Conservation (phyloP, 176 grass and related monocot genomes). For the Musa troglodytarum region DNA sequence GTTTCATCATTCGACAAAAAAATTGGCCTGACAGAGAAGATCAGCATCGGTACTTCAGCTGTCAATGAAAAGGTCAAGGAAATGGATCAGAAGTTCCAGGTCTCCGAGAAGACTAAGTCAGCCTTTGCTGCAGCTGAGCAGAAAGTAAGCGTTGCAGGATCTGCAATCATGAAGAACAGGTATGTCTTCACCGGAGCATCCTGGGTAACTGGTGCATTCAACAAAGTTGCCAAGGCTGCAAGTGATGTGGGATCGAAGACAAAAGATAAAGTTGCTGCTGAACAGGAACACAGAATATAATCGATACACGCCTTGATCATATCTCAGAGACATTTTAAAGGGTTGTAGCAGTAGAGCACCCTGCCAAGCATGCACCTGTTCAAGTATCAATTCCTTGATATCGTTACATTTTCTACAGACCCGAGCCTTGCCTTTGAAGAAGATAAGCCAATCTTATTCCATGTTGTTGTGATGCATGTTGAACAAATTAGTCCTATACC, state of each 20-base stretch:
- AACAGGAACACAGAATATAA: conserved; percentile 39
- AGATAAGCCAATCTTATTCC: too few species aligned
- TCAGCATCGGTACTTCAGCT: conserved; percentile 50
- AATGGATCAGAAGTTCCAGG: conserved; percentile 80
- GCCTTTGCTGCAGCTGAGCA: conserved; percentile 50
- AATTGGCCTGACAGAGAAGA: conserved; percentile 75
- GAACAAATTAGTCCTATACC: too few species aligned
- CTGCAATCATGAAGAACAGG: conserved; percentile 80
- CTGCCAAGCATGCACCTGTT: too few species aligned
- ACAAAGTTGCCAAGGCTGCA: background rate
- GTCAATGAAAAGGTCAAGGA: conserved; percentile 75
- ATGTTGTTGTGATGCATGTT: too few species aligned
- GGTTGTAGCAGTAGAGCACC: too few species aligned
- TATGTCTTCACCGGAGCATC: conserved; percentile 64
- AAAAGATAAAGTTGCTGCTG: conserved; percentile 68
- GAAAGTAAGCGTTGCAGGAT: conserved; percentile 63
- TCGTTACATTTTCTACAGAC: too few species aligned
- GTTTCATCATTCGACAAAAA: conserved; percentile 67
- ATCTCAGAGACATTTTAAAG: too few species aligned
- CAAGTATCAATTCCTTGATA: too few species aligned
- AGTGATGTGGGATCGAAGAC: conserved; percentile 65
- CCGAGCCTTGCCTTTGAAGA: too few species aligned
- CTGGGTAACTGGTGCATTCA: conserved; percentile 54
- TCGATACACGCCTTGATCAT: too few species aligned
- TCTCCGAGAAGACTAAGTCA: conserved; percentile 25